Base-by-base conservation (phyloP, 2,329 filamentous ascomycete genomes). In the Dothistroma septosporum region DNA sequence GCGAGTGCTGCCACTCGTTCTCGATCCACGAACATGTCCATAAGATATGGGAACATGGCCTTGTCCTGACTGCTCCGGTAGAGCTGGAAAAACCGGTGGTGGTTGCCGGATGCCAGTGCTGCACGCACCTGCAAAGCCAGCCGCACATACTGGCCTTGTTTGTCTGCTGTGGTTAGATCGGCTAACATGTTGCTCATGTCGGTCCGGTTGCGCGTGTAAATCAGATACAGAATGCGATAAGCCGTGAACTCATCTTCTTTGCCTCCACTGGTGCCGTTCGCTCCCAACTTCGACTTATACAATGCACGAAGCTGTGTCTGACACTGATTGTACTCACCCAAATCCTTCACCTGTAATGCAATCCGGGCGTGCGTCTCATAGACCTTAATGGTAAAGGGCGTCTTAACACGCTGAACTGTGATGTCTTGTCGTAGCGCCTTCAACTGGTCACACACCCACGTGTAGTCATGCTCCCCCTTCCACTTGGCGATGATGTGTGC, bases 291-390 rank as follows among this genome's bases (percentile, higher is more conserved):
- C 79, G 91, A 85, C 76, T 86, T 85, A 79, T 99, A 97, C 72
- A 99, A 82, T 67, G 89, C 91, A 77, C 91, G 91, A 74, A 99
- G 83, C 80, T 99, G 94, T 72, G 94, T 97, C 82, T 99, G 94
- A 79, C 94, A 99, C 84, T 99, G 94, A 82, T 99, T 99, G 94
- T 99, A 99, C 94, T 99, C 94, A 99, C 94, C 93, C 82, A 97
- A 86, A 82, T 99, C 94, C 79, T 90, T 92, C 84, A 95, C 97
- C 79, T 99, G 93, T 77, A 99, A 83, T 68, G 94, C 94, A 78
- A 99, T 97, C 63, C 94, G 88, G 66, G 93, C 94, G 79, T 99
- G 94, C 64, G 93, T 95, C 79, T 99, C 94, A 78, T 99, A 99
- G 53, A 97, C 94, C 64, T 85, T 89, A 66, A 97, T 92, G 28